A percentile compares a stretch with the other conserved stretches of the same genome.
Conservation (phyloP, 2,329 filamentous ascomycete genomes). For the Fusarium liriodendri region DNA sequence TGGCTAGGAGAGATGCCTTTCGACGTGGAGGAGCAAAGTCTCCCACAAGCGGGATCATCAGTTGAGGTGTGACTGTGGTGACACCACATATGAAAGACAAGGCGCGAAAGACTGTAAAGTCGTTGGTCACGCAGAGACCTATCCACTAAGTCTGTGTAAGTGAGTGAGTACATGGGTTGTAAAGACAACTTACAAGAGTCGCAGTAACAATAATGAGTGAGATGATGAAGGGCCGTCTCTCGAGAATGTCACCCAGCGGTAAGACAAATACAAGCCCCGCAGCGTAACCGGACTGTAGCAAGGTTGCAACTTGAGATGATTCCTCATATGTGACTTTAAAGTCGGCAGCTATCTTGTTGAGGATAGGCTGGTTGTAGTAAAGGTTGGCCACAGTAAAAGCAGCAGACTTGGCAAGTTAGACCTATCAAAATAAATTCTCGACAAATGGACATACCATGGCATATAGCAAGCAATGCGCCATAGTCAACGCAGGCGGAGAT, state of each 20-base stretch:
- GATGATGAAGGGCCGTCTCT: slow-evolving; percentile 76
- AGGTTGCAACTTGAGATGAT: slow-evolving; percentile 75
- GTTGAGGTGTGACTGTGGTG: slow-evolving; percentile 83
- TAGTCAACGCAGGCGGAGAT: slow-evolving; percentile 74
- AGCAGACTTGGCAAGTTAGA: slow-evolving; percentile 52
- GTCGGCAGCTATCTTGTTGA: slow-evolving; percentile 78
- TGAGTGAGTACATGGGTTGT: not conserved
- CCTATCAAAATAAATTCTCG: not conserved
- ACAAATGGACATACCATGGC: slow-evolving; percentile 62
- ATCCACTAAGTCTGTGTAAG: slow-evolving; percentile 63
- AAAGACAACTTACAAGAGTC: slow-evolving; percentile 64
- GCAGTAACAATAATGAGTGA: slow-evolving; percentile 75
- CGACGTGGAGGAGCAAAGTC: slow-evolving; percentile 78
- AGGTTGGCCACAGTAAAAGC: slow-evolving; percentile 82
- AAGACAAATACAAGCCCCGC: slow-evolving; percentile 79
- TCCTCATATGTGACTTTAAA: slow-evolving; percentile 78
- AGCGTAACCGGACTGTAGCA: slow-evolving; percentile 85
- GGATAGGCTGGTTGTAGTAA: slow-evolving; percentile 84
- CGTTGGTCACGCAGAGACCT: slow-evolving; percentile 75
- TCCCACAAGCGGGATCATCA: slow-evolving; percentile 84
- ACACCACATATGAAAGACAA: slow-evolving; percentile 80
- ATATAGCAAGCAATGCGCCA: slow-evolving; percentile 77
- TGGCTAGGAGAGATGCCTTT: slow-evolving; percentile 75
- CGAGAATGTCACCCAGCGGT: slow-evolving; percentile 78
- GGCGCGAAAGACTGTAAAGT: slow-evolving; percentile 72